phyloP scores from a whole-genome alignment of 805 yeast species.

The Yamadazyma scolyti region DNA sequence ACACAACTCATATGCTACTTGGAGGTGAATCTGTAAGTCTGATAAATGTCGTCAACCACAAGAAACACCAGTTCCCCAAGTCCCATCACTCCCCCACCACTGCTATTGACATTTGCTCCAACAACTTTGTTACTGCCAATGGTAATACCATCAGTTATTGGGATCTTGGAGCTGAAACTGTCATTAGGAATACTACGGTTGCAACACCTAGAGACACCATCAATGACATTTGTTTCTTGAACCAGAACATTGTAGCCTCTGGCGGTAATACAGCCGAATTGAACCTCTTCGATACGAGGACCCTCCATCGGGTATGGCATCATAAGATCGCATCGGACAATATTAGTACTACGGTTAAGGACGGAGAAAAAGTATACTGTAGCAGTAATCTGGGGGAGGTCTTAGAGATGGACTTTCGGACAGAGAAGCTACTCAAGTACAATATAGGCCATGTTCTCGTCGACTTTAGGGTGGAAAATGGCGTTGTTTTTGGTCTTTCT shows the following conservation, averaged over 20 bases:
- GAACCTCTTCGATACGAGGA: slow-evolving; percentile 21
- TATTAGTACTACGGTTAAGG: slow-evolving; percentile 17
- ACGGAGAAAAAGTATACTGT: slow-evolving; percentile 8
- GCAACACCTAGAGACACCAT: no score
- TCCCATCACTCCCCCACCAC: slow-evolving; percentile 6
- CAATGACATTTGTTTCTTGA: slow-evolving; percentile 17
- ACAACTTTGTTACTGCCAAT: slow-evolving; percentile 4
- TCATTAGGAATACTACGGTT: no score
- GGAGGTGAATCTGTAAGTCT: slow-evolving; percentile 1
- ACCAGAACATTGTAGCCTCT: slow-evolving; percentile 15
- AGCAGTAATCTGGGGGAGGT: slow-evolving; percentile 21
- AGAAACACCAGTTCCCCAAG: slow-evolving; percentile 1
- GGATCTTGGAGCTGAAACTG: slow-evolving; percentile 15
- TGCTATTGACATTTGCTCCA: background rate
- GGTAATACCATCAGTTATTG: slow-evolving; percentile 15
- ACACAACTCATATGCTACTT: slow-evolving; percentile 2
- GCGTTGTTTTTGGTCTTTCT: slow-evolving; percentile 3
- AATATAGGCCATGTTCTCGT: slow-evolving; percentile 7
- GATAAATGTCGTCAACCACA: slow-evolving; percentile 3
- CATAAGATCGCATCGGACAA: slow-evolving; percentile 20
- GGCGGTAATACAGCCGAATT: slow-evolving; percentile 24
- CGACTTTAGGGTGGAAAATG: slow-evolving; percentile 5
- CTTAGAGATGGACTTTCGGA: slow-evolving; percentile 21
- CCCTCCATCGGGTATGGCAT: slow-evolving; percentile 11
- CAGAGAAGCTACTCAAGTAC: slow-evolving; percentile 10